Evolutionary conservation across 2,329 filamentous ascomycete species (phyloP), one percentile per base, ranked within the genome.

Genomic region (Epichloe uncinata): DNA sequence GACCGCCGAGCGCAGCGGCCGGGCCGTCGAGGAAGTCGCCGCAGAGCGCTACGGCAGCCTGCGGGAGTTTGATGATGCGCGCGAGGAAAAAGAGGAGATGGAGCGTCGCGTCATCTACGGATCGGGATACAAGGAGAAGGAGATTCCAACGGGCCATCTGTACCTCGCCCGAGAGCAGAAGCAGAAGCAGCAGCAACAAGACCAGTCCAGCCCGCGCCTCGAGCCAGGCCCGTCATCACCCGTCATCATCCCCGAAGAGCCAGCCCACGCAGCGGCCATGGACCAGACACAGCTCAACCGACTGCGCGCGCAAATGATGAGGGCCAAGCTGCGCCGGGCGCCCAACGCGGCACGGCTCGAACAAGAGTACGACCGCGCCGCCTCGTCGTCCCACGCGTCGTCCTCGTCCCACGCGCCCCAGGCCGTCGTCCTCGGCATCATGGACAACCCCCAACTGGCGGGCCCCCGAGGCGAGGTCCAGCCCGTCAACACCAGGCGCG

Each of bases 301-400:
- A 53, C 77, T 98, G 46, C 90, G 91, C 56, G 93, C 93, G 0
- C 85, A 93, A 60, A 83, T 97, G 73, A 91, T 98, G 85, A 96
- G 94, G 64, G 93, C 93, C 4, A 95, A 94, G 62, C 71, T 98
- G 44, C 84, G 82, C 53, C 83, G 84, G 15, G 81, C 86, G 0
- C 78, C 87, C 0, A 82, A 95, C 56, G 84, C 81, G 1, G 79
- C 79, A 2, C 77, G 83, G 56, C 77, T 98, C 2, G 88, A 98
- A 63, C 78, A 79, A 18, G 83, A 93, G 57, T 98, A 95, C 69
- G 87, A 89, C 57, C 74, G 77, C 35, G 88, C 88, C 0, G 75
- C 85, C 15, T 78, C 83, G 2, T 56, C 82, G 8, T 46, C 35
- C 6, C 33, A 2, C 22, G 22, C 22, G 22, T 7, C 22, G 6